Base-by-base conservation (phyloP, 1,284 basidiomycete genomes). In the Pyrrhoderma noxium region DNA sequence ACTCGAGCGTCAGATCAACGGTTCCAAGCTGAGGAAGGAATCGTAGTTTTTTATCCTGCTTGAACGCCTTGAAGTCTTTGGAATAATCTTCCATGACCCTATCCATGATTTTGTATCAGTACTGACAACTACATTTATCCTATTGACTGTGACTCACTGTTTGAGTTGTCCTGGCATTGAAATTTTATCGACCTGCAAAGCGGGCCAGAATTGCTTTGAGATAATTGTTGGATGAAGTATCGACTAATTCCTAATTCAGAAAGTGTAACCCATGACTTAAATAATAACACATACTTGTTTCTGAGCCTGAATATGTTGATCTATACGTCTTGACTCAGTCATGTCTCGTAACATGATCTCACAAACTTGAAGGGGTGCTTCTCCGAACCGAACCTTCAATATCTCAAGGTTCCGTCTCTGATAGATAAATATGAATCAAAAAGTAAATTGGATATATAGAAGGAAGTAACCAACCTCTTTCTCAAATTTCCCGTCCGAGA, bases 311-410 rank as follows among this genome's bases (percentile, higher is more conserved):
- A 96, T 80, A 64, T 87, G 85, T 23, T 80, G 79, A 64, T 97
- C 88, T 47, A 85, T 89, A 37, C 91, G 79, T 60, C 85, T 87
- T 38, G 93, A 95, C 64, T 96, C 93, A 4, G 89, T 85, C 80
- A 97, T 88, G 65, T 97, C 93, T 62, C 85, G 88, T 62, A 97
- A 70, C 93, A 97, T 97, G 53, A 97, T 92, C 64, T 97, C 93
- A 71, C 93, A 95, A 1, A 92, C 86, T 64, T 93, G 90, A 55
- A 97, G 66, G 0, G 90, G 84, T 1, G 82, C 76, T 62, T 97
- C 93, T 18, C 93, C 93, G 60, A 97, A 97, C 3, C 93, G 83
- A 49, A 93, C 78, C 71, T 96, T 97, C 55, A 97, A 70, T 47
- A 94, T 88, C 65, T 96, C 93, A 53, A 96, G 83, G 59, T 90